Percentiles rank a stretch among this genome's conserved stretches.
These are phyloP conservation scores for Petunia secreta DNA, from an alignment of 257 asterid species.

Conservation along the genomic window DNA sequence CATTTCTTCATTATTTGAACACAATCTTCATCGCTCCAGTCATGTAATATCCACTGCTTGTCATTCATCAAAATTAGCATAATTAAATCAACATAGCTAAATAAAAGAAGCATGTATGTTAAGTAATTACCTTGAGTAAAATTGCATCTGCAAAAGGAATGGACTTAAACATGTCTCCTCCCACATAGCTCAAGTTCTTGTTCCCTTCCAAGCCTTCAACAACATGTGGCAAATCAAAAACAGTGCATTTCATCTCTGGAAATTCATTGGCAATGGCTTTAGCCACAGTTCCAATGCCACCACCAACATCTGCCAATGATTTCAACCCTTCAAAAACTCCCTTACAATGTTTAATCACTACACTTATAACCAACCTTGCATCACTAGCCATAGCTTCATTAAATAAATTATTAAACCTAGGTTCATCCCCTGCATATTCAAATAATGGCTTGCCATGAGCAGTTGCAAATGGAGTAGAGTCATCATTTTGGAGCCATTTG, in stretches of 20 bases:
- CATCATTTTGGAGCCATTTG: conserved; percentile 23
- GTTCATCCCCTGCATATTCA: background rate
- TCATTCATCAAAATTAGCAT: background rate
- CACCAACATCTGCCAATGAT: conserved; percentile 8
- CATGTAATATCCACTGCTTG: conserved; percentile 20
- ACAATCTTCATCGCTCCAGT: conserved; percentile 20
- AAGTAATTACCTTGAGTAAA: conserved; percentile 24
- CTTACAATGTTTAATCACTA: background rate
- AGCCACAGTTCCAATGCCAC: conserved; percentile 23
- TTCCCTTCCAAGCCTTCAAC: conserved; percentile 24
- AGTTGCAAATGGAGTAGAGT: conserved; percentile 15
- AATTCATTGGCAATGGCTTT: conserved; percentile 22
- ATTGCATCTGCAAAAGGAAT: conserved; percentile 32
- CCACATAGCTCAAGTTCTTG: conserved; percentile 10
- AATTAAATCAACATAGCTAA: background rate
- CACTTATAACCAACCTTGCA: background rate
- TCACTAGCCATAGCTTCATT: conserved; percentile 31
- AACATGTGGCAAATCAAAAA: conserved; percentile 31
- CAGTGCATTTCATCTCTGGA: conserved; percentile 26
- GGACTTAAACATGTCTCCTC: conserved; percentile 26
- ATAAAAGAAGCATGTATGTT: too few relatives aligned
- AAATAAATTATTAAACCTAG: background rate
- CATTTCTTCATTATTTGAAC: conserved; percentile 32
- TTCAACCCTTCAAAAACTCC: conserved; percentile 29
- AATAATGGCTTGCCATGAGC: background rate